phyloP scores from a whole-genome alignment of 768 basidiomycete genomes.

The Fomitopsis serialis region DNA sequence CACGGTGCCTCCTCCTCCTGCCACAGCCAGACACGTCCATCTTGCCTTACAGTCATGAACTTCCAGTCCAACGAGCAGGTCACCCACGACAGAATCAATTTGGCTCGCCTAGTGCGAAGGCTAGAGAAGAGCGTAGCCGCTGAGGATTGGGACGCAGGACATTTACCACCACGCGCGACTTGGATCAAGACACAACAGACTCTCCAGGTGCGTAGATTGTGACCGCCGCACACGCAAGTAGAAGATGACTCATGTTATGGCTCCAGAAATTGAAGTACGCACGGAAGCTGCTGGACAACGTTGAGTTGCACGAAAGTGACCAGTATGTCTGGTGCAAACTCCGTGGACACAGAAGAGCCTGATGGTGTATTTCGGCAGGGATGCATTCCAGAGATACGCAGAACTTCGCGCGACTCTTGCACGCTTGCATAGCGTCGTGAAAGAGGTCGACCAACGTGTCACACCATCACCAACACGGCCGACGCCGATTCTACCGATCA shows the following conservation, averaged over 20 bases:
- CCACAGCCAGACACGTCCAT: too few species aligned
- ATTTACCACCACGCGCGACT: slow-evolving; percentile 13
- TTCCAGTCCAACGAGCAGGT: slow-evolving; percentile 13
- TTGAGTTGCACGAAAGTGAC: slow-evolving; percentile 43
- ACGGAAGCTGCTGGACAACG: slow-evolving; percentile 48
- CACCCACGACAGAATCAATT: slow-evolving; percentile 63
- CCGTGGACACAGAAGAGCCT: neutral
- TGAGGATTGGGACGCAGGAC: slow-evolving; percentile 28
- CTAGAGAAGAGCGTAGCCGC: slow-evolving; percentile 50
- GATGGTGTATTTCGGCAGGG: slow-evolving; percentile 1
- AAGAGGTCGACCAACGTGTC: slow-evolving; percentile 44
- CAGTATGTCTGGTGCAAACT: neutral
- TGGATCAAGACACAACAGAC: slow-evolving; percentile 55
- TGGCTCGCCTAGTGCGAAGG: slow-evolving; percentile 52
- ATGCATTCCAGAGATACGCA: slow-evolving; percentile 23
- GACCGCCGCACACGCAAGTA: too few species aligned
- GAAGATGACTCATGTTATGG: too few species aligned
- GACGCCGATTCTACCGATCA: slow-evolving; percentile 44
- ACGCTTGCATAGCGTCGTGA: slow-evolving; percentile 46
- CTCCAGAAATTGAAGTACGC: slow-evolving; percentile 49
- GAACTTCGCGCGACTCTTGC: slow-evolving; percentile 48
- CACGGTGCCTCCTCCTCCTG: too few species aligned
- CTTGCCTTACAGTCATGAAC: neutral
- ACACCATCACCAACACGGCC: slow-evolving; percentile 36
- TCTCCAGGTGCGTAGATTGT: slow-evolving; percentile 58